Evolutionary conservation across 306 rosid species (phyloP).

Genomic region (Corylus heterophylla): DNA sequence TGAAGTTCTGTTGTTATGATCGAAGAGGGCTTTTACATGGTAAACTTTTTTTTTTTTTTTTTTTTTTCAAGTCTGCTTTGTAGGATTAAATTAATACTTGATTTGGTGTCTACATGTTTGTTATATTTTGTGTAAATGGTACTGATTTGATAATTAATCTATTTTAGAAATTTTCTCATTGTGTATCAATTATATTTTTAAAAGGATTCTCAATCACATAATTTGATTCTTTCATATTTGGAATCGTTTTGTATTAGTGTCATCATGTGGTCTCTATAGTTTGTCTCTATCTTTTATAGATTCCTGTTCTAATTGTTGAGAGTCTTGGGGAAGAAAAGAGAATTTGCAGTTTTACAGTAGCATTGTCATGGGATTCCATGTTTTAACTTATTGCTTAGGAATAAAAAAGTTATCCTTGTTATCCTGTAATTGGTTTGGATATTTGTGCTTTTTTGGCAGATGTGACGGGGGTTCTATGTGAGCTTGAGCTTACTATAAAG

Average conservation of each 20-base stretch:
- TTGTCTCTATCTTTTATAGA: not conserved
- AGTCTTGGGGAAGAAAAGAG: not conserved
- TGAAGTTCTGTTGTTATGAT: conserved; percentile 70
- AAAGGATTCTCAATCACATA: not conserved
- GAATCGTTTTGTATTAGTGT: not conserved
- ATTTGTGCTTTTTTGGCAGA: conserved; percentile 46
- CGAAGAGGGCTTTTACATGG: conserved; percentile 91
- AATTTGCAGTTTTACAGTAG: not conserved
- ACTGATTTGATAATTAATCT: not conserved
- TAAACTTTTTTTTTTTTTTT: conserved; percentile 20
- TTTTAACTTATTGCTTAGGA: conserved; percentile 7
- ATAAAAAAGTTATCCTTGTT: not conserved
- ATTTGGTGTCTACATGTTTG: conserved; percentile 8
- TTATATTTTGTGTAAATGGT: conserved; percentile 8
- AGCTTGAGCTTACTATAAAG: conserved; percentile 74
- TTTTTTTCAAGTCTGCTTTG: not conserved
- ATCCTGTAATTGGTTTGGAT: conserved; percentile 4
- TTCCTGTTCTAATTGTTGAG: not conserved
- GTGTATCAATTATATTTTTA: not conserved
- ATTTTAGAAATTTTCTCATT: not conserved
- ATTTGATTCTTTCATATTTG: not conserved
- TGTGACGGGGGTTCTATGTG: conserved; percentile 84
- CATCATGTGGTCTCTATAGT: not conserved
- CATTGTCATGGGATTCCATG: not conserved
- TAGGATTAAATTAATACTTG: not conserved